Evolutionary conservation across 1,139 yeast genomes (phyloP), one percentile per base, ranked within the genome.

Genomic region (Yamadazyma diospyri): DNA sequence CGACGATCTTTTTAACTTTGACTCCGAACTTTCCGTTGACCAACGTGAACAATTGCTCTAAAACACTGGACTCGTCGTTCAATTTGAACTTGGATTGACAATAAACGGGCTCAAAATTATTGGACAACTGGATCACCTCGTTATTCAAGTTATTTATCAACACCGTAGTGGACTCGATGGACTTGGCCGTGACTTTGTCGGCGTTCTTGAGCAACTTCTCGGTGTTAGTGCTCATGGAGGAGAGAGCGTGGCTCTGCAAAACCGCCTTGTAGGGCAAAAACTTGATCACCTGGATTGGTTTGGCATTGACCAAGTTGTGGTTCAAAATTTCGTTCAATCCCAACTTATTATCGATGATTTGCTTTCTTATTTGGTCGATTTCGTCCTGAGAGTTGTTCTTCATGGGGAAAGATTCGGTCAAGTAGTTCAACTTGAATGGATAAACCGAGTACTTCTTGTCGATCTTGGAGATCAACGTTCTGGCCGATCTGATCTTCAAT

Each of bases 271-370:
- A 68, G 32, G 94, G 87, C 36, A 86, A 64, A 56, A 78, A 81
- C 57, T 78, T 79, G 34, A 85, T 83, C 24, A 77, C 62, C 50
- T 78, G 78, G 39, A 86, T 78, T 31, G 94, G 89, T 50, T 77
- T 80, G 20, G 86, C 72, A 33, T 81, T 81, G 38, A 87, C 77
- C 49, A 92, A 69, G 54, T 83, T 89, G 55, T 89, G 82, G 59
- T 88, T 89, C 23, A 76, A 63, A 45, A 89, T 72, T 63, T 92
- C 98, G 29, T 77, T 65, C 51, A 89, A 69, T 23, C 97, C 97
- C 41, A 89, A 72, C 57, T 82, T 78, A 42, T 78, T 72, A 21
- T 73, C 61, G 47, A 69, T 74, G 47, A 80, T 59, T 42, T 79
- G 81, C 40, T 69, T 59, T 39, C 68, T 67, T 40, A 82, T 64